A percentile compares a stretch with the other conserved stretches of the same genome.
Conservation (phyloP, 225 moss, liverwort and hornwort species). For the Takakia lepidozioides region DNA sequence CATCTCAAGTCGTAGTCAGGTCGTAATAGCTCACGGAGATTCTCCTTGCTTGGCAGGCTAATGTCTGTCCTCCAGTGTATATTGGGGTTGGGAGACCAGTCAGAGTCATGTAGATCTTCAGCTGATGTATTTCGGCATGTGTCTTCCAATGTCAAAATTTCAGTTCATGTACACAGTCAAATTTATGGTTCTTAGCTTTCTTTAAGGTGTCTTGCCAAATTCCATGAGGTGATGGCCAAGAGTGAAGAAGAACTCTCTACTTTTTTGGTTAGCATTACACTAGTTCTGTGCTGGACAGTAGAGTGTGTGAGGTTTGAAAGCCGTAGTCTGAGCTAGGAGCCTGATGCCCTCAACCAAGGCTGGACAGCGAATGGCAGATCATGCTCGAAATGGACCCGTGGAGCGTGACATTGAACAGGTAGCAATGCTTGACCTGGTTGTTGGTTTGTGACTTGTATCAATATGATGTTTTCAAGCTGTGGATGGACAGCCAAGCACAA, state of each 20-base stretch:
- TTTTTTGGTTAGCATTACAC: no score
- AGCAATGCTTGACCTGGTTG: background rate
- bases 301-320: slow-evolving; percentile 13
- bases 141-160: background rate
- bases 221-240: slow-evolving; percentile 22
- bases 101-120: slow-evolving; percentile 1
- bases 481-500: no score
- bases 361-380: slow-evolving; percentile 52
- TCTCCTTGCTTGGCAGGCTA: background rate
- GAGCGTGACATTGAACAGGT: slow-evolving; percentile 59
- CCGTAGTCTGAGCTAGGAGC: slow-evolving; percentile 27
- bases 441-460: no score
- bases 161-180: background rate
- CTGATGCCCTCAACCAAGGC: slow-evolving; percentile 32
- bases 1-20: background rate
- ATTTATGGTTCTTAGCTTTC: no score
- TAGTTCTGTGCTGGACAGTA: slow-evolving; percentile 16
- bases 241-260: slow-evolving; percentile 15
- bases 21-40: slow-evolving; percentile 1
- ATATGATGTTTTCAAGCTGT: no score
- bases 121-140: slow-evolving; percentile 1
- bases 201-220: no score
- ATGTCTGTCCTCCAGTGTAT: background rate
- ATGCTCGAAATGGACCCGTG: slow-evolving; percentile 30
- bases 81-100: background rate